phyloP scores from a whole-genome alignment of 805 yeast genomes.

The Metschnikowia amazonensis region DNA sequence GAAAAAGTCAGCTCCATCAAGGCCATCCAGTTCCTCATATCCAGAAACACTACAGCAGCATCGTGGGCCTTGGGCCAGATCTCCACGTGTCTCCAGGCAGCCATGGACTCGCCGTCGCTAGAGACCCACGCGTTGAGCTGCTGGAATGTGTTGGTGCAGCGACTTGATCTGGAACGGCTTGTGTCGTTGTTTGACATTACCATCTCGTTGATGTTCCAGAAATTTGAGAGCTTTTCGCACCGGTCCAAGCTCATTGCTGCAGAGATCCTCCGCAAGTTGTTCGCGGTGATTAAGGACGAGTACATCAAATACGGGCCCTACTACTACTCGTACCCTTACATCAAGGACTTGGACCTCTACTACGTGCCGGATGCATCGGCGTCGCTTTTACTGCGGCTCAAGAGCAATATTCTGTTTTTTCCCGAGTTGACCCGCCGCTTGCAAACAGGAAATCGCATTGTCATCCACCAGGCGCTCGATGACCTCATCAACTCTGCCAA shows the following conservation, averaged over 20 bases:
- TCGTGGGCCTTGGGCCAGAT: conserved; percentile 71
- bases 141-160: conserved; percentile 59
- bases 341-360: conserved; percentile 21
- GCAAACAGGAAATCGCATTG: conserved; percentile 61
- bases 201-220: conserved; percentile 67
- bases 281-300: conserved; percentile 28
- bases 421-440: conserved; percentile 55
- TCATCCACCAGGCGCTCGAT: conserved; percentile 65
- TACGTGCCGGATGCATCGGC: conserved; percentile 21
- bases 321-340: conserved; percentile 49
- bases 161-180: conserved; percentile 54
- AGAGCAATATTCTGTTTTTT: conserved; percentile 35
- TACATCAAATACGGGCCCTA: conserved; percentile 47
- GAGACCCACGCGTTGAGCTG: conserved; percentile 61
- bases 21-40: conserved; percentile 68
- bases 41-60: conserved; percentile 51
- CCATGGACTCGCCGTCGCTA: conserved; percentile 60
- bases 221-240: conserved; percentile 51
- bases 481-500: conserved; percentile 55
- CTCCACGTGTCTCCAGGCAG: conserved; percentile 78
- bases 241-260: conserved; percentile 50
- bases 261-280: conserved; percentile 42
- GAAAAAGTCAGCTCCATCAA: conserved; percentile 68
- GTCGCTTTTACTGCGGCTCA: conserved; percentile 29
- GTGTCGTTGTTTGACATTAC: conserved; percentile 69